These are phyloP conservation scores for Stellera chamaejasme DNA, from an alignment of 345 rosid species.

Conservation along the genomic window DNA sequence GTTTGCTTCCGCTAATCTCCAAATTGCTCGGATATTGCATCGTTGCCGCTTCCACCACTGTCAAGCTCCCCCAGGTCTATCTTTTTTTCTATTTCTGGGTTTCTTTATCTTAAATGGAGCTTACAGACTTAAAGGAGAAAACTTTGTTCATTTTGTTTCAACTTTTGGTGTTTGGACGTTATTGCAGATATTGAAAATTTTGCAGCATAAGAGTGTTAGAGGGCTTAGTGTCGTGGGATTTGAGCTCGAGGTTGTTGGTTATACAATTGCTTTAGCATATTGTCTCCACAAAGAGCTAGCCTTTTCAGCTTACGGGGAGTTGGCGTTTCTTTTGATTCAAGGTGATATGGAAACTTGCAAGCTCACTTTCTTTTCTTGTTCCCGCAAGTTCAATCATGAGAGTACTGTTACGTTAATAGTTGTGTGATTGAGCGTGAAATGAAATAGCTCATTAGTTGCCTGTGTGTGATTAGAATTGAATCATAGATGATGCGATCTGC, in stretches of 20 bases:
- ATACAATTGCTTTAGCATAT: slow-evolving; percentile 84
- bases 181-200: slow-evolving; percentile 69
- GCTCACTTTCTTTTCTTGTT: too few relatives aligned
- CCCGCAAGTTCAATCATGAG: not conserved
- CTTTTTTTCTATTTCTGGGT: too few relatives aligned
- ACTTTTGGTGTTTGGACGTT: not conserved
- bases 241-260: slow-evolving; percentile 91
- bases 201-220: slow-evolving; percentile 68
- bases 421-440: not conserved
- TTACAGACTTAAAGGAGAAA: too few relatives aligned
- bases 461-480: not conserved
- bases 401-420: not conserved
- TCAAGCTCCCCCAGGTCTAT: slow-evolving; percentile 83
- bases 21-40: slow-evolving; percentile 89
- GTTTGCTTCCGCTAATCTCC: slow-evolving; percentile 82
- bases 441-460: too few relatives aligned
- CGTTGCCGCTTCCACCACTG: slow-evolving; percentile 92
- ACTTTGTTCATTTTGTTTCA: not conserved
- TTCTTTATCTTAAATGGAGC: too few relatives aligned
- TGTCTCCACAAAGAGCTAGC: slow-evolving; percentile 91
- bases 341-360: slow-evolving; percentile 23
- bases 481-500: too few relatives aligned
- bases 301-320: slow-evolving; percentile 90
- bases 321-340: slow-evolving; percentile 82
- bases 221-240: slow-evolving; percentile 75